Base-by-base conservation (phyloP, 345 rosid genomes). In the Gossypium ekmanianum region DNA sequence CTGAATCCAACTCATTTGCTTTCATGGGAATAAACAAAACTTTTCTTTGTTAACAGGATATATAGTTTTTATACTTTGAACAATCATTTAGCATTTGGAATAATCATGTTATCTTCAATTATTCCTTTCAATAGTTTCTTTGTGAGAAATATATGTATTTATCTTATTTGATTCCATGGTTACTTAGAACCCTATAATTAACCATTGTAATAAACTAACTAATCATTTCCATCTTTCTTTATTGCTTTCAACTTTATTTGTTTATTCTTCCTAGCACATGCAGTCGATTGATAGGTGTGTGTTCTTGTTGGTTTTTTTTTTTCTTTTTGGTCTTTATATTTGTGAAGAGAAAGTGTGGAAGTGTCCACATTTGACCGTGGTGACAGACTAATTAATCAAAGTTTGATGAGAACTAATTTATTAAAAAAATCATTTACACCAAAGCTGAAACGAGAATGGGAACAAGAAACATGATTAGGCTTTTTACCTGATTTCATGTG, bases 221-320 rank as follows among this genome's bases (percentile, higher is more conserved):
- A 54, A 18, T 63, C 26, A n/a, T 52, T 18, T 69, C 59, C 27
- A 52, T 8, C 7, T 34, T 43, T 43, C 11, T 34, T 59, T 64
- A 17, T 52, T 52, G 57, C 20, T 17, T 52, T 14, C 50, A 1
- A 52, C 7, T 51, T 51, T 51, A 14, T 52, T 16, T 4, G 16
- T 1, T 45, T 77, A 41, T 17, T 39, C 13, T 47, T 7, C 2
- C 16, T 73, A 29, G 64, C 80, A 78, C 84, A 80, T 83, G 80
- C 57, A 77, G 73, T 77, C 55, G 2, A 75, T 72, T n/a, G 12
- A 11, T 45, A 14, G 12, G n/a, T 51, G 56, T 51, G 7, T 51
- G n/a, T 3, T 57, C 45, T 64, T 50, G 56, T 47, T 57, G 61
- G 11, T 0, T 10, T 45, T 45, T 7, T n/a, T 27, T 7, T 8